Evolutionary conservation across 257 asterid genomes (phyloP), one percentile per base, ranked within the genome.

Genomic region (Solanum medicagineum): DNA sequence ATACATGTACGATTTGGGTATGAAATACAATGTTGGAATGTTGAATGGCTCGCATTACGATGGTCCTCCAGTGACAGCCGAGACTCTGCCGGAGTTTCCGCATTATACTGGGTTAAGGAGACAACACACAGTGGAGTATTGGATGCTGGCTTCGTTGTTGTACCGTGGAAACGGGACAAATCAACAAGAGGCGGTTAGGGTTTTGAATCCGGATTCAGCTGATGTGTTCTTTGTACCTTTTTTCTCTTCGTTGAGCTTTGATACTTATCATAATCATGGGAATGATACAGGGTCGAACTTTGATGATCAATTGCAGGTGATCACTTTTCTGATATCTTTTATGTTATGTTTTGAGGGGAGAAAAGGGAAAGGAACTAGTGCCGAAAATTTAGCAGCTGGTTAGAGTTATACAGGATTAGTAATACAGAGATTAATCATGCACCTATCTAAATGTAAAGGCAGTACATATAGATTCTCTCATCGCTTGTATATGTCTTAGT

Each of bases 191-290:
- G 95, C 91, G 16, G 89, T 96, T 86, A 92, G 99, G 90, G 98
- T 94, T 83, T 71, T 60, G 89, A 94, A 95, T 89, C 98, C 98
- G 87, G 89, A 86, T 8, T 84, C 91, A 3, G 98, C 98, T 49
- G 95, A 95, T 22, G 94, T 90, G 75, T 95, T 95, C 59, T 95
- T 94, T 8, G 95, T 96, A 66, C 99, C 99, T 2, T 96, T 96
- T 32, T 96, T 96, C 86, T 94, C 98, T 55, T 96, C 98, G 2
- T 83, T 95, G 60, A 95, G 99, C 85, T 92, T 93, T 88, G 94
- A 93, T 73, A 24, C 91, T 19, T 90, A 92, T 42, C 94, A 91
- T 11, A 90, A 85, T 57, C 90, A 85, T 71, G 95, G 94, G 94
- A 90, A 91, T 62, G 93, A 92, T 83, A 81, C 85, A 4, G 90